Evolutionary conservation across 345 rosid species (phyloP).

Genomic region (Aurinia saxatilis): DNA sequence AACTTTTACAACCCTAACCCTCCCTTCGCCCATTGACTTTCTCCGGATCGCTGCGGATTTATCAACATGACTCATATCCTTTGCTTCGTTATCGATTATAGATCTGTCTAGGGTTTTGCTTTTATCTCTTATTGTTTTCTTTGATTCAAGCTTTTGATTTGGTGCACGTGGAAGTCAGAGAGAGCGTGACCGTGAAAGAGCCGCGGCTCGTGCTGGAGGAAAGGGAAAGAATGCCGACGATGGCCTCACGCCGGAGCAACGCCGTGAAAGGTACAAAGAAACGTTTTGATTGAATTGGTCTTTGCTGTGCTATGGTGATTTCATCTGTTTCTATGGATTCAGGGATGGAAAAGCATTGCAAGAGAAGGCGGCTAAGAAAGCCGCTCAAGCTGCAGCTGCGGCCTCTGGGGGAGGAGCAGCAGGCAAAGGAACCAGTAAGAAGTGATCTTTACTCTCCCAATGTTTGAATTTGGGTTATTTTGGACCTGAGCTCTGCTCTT

Average conservation of each 20-base stretch:
- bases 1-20: neutral
- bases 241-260: constrained; percentile 81
- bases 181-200: constrained; percentile 80
- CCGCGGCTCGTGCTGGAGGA: constrained; percentile 44
- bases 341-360: constrained; percentile 92
- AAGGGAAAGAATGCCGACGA: constrained; percentile 42
- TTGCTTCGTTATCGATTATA: neutral
- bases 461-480: neutral
- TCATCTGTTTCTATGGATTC: neutral
- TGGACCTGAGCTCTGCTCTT: constrained; percentile 4
- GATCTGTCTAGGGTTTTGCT: neutral
- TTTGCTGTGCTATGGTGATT: constrained; percentile 1
- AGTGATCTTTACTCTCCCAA: constrained; percentile 11
- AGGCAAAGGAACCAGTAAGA: constrained; percentile 34
- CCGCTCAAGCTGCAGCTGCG: constrained; percentile 49
- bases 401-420: constrained; percentile 28
- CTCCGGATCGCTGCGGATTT: constrained; percentile 4
- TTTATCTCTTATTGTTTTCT: neutral
- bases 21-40: constrained; percentile 18
- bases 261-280: constrained; percentile 62
- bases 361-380: constrained; percentile 84
- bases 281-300: neutral
- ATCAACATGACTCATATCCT: constrained; percentile 34
- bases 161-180: constrained; percentile 67
- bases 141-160: constrained; percentile 9